A percentile compares a stretch with the other conserved stretches of the same genome.
Evolutionary conservation across 495 filamentous ascomycete species (phyloP).

Genomic region (Neohortaea acidophila): DNA sequence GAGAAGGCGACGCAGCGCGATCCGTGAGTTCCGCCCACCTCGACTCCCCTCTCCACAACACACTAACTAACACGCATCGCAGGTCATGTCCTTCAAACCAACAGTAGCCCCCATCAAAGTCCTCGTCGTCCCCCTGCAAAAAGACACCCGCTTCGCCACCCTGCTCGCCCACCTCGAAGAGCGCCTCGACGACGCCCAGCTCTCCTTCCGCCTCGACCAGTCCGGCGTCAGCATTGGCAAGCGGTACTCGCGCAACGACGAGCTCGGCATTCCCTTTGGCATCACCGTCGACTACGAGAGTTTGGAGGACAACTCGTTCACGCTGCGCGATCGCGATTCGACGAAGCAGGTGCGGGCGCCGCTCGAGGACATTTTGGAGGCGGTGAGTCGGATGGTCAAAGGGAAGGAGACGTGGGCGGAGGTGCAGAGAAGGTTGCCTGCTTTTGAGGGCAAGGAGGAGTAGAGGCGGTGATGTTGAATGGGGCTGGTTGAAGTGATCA

Average conservation of each 20-base stretch:
- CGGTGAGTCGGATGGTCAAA: constrained; percentile 43
- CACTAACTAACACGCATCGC: constrained; percentile 5
- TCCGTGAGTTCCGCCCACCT: constrained; percentile 36
- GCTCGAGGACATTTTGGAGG: constrained; percentile 49
- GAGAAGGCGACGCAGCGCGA: constrained; percentile 46
- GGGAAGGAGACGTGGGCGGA: constrained; percentile 52
- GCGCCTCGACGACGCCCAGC: constrained; percentile 43
- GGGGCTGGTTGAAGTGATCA: neutral
- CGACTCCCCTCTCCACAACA: neutral
- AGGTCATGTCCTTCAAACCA: constrained; percentile 55
- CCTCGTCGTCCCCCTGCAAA: constrained; percentile 50
- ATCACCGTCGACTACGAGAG: constrained; percentile 60
- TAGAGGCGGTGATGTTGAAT: too few species aligned
- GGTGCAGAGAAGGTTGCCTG: constrained; percentile 43
- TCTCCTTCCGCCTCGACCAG: constrained; percentile 51
- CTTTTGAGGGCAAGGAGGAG: constrained; percentile 51
- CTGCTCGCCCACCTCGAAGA: constrained; percentile 37
- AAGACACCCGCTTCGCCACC: constrained; percentile 42
- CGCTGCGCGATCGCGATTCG: constrained; percentile 51
- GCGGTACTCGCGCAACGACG: constrained; percentile 48
- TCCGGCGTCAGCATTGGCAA: constrained; percentile 55
- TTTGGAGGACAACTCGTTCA: constrained; percentile 49
- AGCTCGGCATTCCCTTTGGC: constrained; percentile 51
- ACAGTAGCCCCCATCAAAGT: constrained; percentile 54
- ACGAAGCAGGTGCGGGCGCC: constrained; percentile 52